Percentiles rank a stretch among this genome's conserved stretches.
Conservation (phyloP, 2,329 filamentous ascomycete genomes). For the Lasiodiplodia sp. region DNA sequence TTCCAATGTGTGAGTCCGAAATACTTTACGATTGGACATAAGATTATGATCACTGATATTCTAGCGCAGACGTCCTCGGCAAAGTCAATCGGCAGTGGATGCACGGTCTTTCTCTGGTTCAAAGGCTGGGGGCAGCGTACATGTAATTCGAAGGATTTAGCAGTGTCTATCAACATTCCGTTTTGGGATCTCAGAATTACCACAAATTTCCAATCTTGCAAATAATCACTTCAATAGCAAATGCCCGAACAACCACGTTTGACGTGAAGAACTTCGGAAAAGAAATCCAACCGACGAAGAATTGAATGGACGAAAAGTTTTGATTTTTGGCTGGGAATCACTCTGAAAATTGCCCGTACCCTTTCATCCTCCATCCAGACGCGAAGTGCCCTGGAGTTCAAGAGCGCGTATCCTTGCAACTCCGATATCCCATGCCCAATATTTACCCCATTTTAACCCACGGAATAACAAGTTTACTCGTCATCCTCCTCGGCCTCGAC, state of each 20-base stretch:
- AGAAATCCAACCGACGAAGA: background rate
- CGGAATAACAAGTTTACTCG: slow-evolving; percentile 34
- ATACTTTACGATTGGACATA: background rate
- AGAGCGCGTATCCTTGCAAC: slow-evolving; percentile 20
- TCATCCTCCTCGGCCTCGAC: slow-evolving; percentile 59
- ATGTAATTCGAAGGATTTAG: background rate
- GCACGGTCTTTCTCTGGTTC: slow-evolving; percentile 28
- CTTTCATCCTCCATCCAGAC: slow-evolving; percentile 20
- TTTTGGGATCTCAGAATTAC: background rate
- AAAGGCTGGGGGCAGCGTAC: background rate
- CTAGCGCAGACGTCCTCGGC: slow-evolving; percentile 33
- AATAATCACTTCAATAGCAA: background rate
- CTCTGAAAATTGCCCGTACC: slow-evolving; percentile 16
- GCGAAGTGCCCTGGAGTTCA: slow-evolving; percentile 21
- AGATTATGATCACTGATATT: background rate
- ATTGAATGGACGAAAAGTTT: slow-evolving; percentile 19
- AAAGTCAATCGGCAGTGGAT: slow-evolving; percentile 35
- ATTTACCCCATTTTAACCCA: slow-evolving; percentile 22
- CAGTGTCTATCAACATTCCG: background rate
- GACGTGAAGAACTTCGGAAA: too few relatives aligned
- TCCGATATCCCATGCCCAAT: slow-evolving; percentile 19
- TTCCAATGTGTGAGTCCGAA: slow-evolving; percentile 44
- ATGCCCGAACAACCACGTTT: too few relatives aligned
- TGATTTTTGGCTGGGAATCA: slow-evolving; percentile 27
- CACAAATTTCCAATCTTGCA: background rate